phyloP scores from a whole-genome alignment of 2,329 filamentous ascomycete genomes.

The Aspergillus pseudoviridinutans region DNA sequence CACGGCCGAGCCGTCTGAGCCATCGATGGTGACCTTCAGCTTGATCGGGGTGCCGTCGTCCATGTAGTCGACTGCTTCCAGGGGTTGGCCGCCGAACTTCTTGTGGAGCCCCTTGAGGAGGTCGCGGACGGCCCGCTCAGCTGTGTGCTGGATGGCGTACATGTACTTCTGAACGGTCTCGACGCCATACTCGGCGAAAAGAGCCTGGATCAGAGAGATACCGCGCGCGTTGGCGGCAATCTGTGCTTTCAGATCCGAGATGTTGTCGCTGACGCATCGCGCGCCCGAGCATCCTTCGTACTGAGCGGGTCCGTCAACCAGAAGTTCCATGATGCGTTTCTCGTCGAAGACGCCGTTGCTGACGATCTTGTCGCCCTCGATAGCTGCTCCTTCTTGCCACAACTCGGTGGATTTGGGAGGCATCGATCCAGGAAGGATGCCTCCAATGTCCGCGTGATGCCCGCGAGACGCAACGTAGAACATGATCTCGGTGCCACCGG shows the following conservation, averaged over 20 bases:
- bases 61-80: slow-evolving; percentile 77
- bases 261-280: slow-evolving; percentile 73
- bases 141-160: slow-evolving; percentile 76
- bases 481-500: slow-evolving; percentile 63
- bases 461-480: slow-evolving; percentile 79
- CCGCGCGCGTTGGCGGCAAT: slow-evolving; percentile 84
- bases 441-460: slow-evolving; percentile 81
- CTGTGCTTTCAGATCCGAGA: slow-evolving; percentile 83
- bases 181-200: slow-evolving; percentile 76
- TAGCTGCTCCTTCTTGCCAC: slow-evolving; percentile 47
- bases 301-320: slow-evolving; percentile 69
- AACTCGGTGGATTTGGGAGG: slow-evolving; percentile 54
- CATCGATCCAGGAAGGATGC: slow-evolving; percentile 79
- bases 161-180: slow-evolving; percentile 79
- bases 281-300: slow-evolving; percentile 75
- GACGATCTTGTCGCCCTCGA: slow-evolving; percentile 59
- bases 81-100: slow-evolving; percentile 65
- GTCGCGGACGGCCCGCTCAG: slow-evolving; percentile 69
- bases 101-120: slow-evolving; percentile 69
- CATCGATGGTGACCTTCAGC: slow-evolving; percentile 71
- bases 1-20: slow-evolving; percentile 67
- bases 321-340: slow-evolving; percentile 64
- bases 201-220: slow-evolving; percentile 67
- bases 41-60: slow-evolving; percentile 78
- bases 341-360: slow-evolving; percentile 76